Conservation (phyloP, 331 rosid genomes). For the Rhamnella rubrinervis region DNA sequence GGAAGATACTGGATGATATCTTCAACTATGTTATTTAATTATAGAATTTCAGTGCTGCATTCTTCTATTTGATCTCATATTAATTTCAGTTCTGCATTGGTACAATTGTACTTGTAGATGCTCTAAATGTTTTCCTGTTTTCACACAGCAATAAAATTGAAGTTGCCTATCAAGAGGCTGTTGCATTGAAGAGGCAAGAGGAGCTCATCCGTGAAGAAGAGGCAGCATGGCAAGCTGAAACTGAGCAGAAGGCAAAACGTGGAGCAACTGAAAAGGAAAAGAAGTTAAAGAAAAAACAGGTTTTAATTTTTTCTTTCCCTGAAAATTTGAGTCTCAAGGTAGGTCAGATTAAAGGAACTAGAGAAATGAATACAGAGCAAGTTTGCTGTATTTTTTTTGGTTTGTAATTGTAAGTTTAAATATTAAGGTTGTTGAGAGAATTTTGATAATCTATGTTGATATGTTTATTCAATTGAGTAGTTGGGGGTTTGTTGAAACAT, state of each 20-base stretch:
- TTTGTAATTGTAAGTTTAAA: slow-evolving; percentile 2
- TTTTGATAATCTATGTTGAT: background rate
- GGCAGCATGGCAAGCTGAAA: slow-evolving; percentile 94
- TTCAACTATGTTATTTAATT: background rate
- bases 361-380: no score
- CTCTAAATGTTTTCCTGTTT: slow-evolving; percentile 31
- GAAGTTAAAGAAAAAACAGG: slow-evolving; percentile 94
- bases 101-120: background rate
- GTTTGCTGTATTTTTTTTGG: background rate
- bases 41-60: slow-evolving; percentile 1
- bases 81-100: background rate
- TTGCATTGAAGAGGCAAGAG: slow-evolving; percentile 97
- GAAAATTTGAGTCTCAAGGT: slow-evolving; percentile 1
- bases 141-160: slow-evolving; percentile 87
- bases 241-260: slow-evolving; percentile 82
- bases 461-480: background rate
- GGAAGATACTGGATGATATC: background rate
- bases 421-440: background rate
- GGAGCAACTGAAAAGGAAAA: slow-evolving; percentile 78
- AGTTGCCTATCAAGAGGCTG: slow-evolving; percentile 99
- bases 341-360: background rate
- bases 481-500: background rate
- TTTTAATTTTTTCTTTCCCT: slow-evolving; percentile 21
- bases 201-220: slow-evolving; percentile 99
- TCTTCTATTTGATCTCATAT: background rate